Conservation (phyloP, 1,284 basidiomycete species). For the Apiotrichum siamense region DNA sequence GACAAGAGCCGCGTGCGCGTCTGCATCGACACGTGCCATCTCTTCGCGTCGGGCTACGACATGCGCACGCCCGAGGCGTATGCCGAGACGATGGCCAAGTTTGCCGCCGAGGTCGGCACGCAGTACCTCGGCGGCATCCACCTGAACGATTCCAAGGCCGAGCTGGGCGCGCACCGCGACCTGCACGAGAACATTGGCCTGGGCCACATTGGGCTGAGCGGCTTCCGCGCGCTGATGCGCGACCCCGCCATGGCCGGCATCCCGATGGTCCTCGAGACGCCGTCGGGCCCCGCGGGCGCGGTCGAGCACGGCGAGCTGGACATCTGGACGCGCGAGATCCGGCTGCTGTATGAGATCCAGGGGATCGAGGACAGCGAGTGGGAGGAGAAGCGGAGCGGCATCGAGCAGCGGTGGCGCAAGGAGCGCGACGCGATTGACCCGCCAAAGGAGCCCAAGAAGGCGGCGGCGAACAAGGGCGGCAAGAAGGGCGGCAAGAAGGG, state of each 20-base stretch:
- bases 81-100: constrained; percentile 51
- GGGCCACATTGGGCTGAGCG: constrained; percentile 62
- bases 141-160: constrained; percentile 72
- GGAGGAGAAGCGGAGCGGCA: constrained; percentile 31
- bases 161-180: constrained; percentile 62
- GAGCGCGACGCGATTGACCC: constrained; percentile 37
- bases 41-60: constrained; percentile 78
- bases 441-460: constrained; percentile 34
- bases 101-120: constrained; percentile 63
- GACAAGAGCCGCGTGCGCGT: constrained; percentile 72
- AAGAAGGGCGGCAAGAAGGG: constrained; percentile 19
- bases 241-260: constrained; percentile 64
- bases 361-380: constrained; percentile 35
- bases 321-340: constrained; percentile 69
- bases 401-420: constrained; percentile 32
- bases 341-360: constrained; percentile 47
- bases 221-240: constrained; percentile 63
- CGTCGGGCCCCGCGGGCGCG: constrained; percentile 29
- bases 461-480: constrained; percentile 15
- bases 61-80: constrained; percentile 56
- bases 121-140: constrained; percentile 73
- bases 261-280: constrained; percentile 77
- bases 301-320: constrained; percentile 47
- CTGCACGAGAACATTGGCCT: constrained; percentile 78
- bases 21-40: constrained; percentile 82